Evolutionary conservation across 1,284 basidiomycete genomes (phyloP), one percentile per base, ranked within the genome.

Genomic region (Uromyces viciae-fabae): DNA sequence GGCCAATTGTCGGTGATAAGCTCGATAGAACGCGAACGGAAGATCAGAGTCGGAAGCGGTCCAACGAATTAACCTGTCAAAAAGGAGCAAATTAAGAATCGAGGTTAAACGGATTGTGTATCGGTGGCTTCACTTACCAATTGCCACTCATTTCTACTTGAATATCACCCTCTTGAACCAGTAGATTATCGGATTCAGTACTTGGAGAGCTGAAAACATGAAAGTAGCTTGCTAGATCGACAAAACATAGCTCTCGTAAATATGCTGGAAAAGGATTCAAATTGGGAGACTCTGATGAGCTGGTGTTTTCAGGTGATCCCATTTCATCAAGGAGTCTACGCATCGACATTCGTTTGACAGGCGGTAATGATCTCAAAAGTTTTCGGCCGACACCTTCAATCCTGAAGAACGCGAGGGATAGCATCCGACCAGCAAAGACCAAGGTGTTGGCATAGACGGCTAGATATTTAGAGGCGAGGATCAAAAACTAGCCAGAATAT

Each of bases 391-490:
- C 86, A 38, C 88, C 88, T 22, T 88, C 88, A 60, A 89, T 84
- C 36, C 88, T 85, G 85, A 88, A 89, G 85, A 88, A 89, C 4
- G 88, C 87, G 78, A 88, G 87, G 0, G 88, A 87, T 86, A 87
- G 84, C 86, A 88, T 83, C 83, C 86, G 84, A 1, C 88, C 88
- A 19, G 87, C 87, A 84, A 89, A 89, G 42, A 88, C 84, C 36
- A 89, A 85, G 5, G 87, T 88, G 82, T 89, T 89, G 82, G 88
- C 88, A 84, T 88, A 89, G 15, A 89, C 88, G 38, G 85, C 85
- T 84, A 0, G 31, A 14, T 7, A 36, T 15, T 49, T 1, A 49
- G n/a, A 71, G 31, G 14, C 71, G 25, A 15, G 36, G 40, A 49
- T 60, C 46, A 49, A 11, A 11, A 3, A 17, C 22, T 17, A 28